A percentile compares a stretch with the other conserved stretches of the same genome.
phyloP scores from a whole-genome alignment of 2,329 filamentous ascomycete species.

The Monilinia fructicola region DNA sequence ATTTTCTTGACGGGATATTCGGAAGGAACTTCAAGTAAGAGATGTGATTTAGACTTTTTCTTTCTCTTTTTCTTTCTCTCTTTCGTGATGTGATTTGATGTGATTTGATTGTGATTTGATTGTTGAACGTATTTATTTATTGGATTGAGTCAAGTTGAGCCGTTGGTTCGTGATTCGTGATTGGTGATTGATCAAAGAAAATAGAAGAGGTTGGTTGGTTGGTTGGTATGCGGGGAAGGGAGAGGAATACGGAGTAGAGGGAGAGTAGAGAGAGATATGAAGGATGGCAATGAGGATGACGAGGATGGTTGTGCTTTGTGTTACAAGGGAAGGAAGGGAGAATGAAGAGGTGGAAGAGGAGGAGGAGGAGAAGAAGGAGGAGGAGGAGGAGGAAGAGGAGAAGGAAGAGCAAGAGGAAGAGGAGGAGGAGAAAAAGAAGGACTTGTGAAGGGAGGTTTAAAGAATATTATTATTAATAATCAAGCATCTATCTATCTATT shows the following conservation, averaged over 20 bases:
- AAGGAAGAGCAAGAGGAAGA: neutral
- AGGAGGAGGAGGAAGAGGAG: neutral
- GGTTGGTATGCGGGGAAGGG: conserved; percentile 6
- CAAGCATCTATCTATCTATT: no score
- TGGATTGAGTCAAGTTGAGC: neutral
- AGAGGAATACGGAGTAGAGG: neutral
- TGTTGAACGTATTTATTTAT: no score
- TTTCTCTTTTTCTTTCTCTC: neutral
- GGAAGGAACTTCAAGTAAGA: neutral
- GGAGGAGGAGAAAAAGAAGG: neutral
- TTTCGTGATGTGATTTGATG: no score
- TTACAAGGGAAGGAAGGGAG: neutral
- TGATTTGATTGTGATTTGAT: no score
- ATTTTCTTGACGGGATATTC: neutral
- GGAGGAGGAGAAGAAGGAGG: neutral
- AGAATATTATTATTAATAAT: no score
- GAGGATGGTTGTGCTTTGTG: neutral
- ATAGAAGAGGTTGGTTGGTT: conserved; percentile 8
- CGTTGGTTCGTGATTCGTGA: neutral
- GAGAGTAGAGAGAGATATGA: neutral
- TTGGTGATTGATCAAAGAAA: conserved; percentile 17
- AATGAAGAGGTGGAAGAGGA: neutral
- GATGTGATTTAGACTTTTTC: neutral
- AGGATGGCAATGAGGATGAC: neutral
- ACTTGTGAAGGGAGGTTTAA: no score